Base-by-base conservation (phyloP, 2,329 filamentous ascomycete genomes). In the Decorospora gaudefroyi region DNA sequence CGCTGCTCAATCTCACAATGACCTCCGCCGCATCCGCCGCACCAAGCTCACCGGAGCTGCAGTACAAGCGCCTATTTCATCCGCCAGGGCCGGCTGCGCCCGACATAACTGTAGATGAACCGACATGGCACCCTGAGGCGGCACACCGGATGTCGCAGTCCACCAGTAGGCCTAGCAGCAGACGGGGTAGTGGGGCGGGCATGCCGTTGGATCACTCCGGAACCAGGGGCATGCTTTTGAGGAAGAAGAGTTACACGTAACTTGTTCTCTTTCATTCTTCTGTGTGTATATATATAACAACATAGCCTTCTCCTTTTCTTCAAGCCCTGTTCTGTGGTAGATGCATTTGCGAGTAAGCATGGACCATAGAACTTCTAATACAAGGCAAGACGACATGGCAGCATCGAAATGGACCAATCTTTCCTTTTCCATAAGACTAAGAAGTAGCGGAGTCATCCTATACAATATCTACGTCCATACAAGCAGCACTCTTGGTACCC, bases 41-140 rank as follows among this genome's bases (percentile, higher is more conserved):
- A 7, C 68, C 69, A 1, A 74, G 70, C 49, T 67, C 67, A 1
- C 69, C 72, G 1, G 72, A 74, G 41, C 46, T 64, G 1, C 63
- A 64, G 4, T 76, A 75, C 46, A 74, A 74, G 55, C 61, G 62
- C 4, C 53, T 75, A 0, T 75, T 75, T 44, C 72, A 75, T 21
- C 56, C 61, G 1, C 48, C 59, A 2, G 48, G 48, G 1, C 51
- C 52, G 2, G 49, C 54, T 9, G 51, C 50, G 3, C 50, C 53
- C 4, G 57, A 61, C 46, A 45, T 49, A 7, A 46, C 33, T 33
- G 38, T 46, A 10, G 55, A 28, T 16, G 48, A 46, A 27, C 42
- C 26, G 13, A 29, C 13, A 18, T 22, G 2, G 40, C 35, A 10
- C 34, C 38, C 11, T 5, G 46, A 22, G 12, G 15, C 4, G 25